Evolutionary conservation across 2,329 filamentous ascomycete genomes (phyloP).

Genomic region (Thyridium curvatum): DNA sequence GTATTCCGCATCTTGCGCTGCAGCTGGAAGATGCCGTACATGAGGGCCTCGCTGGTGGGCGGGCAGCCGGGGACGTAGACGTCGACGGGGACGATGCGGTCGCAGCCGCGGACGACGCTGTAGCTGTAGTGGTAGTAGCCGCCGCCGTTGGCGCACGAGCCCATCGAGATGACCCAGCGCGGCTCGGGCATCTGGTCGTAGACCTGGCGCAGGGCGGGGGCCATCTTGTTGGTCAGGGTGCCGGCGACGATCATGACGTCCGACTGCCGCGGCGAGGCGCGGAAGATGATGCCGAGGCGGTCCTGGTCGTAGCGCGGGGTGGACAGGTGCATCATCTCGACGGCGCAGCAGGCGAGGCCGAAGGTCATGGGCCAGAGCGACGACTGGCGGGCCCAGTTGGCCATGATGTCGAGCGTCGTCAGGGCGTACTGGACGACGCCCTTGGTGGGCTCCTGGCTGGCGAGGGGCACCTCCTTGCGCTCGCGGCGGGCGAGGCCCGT

Average conservation of each 20-base stretch:
- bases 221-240: conserved; percentile 95
- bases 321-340: conserved; percentile 91
- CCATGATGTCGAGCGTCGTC: conserved; percentile 72
- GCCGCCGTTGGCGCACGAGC: conserved; percentile 64
- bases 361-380: conserved; percentile 89
- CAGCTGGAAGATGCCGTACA: conserved; percentile 57
- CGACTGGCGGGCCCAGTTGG: conserved; percentile 79
- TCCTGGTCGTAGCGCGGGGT: conserved; percentile 87
- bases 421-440: conserved; percentile 78
- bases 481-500: conserved; percentile 44
- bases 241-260: conserved; percentile 94
- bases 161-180: conserved; percentile 72
- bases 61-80: conserved; percentile 62
- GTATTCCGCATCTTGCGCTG: conserved; percentile 61
- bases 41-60: conserved; percentile 38
- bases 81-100: conserved; percentile 61
- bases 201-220: conserved; percentile 78
- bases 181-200: conserved; percentile 97
- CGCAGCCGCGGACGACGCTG: conserved; percentile 57
- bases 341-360: conserved; percentile 79
- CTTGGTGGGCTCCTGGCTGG: conserved; percentile 75
- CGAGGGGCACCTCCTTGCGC: conserved; percentile 67
- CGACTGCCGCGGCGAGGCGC: conserved; percentile 78
- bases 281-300: conserved; percentile 83
- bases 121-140: conserved; percentile 73